Conservation (phyloP, 2,329 filamentous ascomycete genomes). For the Decorospora gaudefroyi region DNA sequence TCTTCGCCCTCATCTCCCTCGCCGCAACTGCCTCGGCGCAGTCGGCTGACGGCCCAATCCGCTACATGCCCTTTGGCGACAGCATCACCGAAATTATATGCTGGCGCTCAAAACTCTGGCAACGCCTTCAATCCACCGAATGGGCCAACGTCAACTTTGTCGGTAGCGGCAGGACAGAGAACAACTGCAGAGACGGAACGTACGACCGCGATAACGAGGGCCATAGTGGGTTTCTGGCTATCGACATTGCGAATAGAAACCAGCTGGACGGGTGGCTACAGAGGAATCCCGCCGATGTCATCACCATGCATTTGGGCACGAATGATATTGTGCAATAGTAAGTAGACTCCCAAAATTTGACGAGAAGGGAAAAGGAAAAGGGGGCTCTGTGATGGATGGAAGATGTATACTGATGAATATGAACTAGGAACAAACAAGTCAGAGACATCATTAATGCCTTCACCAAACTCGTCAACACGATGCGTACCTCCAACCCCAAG, state of each 20-base stretch:
- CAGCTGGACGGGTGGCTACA: conserved; percentile 53
- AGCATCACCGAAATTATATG: conserved; percentile 53
- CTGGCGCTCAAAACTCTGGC: conserved; percentile 52
- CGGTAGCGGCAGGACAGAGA: conserved; percentile 36
- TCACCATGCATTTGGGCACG: conserved; percentile 55
- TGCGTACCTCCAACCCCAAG: conserved; percentile 49
- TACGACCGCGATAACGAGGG: conserved; percentile 54
- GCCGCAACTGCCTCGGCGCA: conserved; percentile 18
- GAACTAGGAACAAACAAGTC: conserved; percentile 31
- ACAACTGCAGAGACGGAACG: conserved; percentile 44
- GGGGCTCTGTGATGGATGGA: too few species aligned
- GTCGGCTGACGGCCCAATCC: conserved; percentile 22
- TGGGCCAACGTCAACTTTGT: conserved; percentile 50
- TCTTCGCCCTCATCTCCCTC: conserved; percentile 20
- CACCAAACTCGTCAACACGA: conserved; percentile 42
- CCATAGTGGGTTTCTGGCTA: conserved; percentile 52
- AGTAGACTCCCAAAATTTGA: not conserved
- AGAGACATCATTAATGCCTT: conserved; percentile 51
- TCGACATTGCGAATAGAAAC: conserved; percentile 52
- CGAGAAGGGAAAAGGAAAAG: not conserved
- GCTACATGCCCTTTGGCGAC: conserved; percentile 53
- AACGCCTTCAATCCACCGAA: conserved; percentile 49
- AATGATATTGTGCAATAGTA: conserved; percentile 51
- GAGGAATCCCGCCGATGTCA: conserved; percentile 51
- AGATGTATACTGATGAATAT: too few species aligned